Percentiles rank a stretch among this genome's conserved stretches.
Conservation (phyloP, 768 basidiomycete genomes). For the Trametes elegans region DNA sequence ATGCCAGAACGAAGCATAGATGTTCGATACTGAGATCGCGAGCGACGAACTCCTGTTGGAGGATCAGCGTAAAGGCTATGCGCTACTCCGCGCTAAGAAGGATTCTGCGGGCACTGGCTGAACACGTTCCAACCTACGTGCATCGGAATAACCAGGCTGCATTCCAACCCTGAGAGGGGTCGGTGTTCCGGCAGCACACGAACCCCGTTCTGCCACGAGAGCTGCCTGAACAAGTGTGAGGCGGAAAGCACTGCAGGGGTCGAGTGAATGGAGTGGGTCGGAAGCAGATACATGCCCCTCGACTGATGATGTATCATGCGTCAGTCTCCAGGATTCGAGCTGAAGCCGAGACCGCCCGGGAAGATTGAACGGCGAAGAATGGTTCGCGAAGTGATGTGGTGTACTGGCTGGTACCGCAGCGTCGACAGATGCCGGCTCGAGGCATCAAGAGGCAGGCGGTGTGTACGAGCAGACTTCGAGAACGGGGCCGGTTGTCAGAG, state of each 20-base stretch:
- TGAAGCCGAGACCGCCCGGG: not conserved
- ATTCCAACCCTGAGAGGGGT: too few relatives aligned
- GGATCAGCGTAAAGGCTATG: not conserved
- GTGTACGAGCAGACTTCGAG: not conserved
- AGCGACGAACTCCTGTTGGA: not conserved
- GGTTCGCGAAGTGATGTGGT: not conserved
- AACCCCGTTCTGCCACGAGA: too few relatives aligned
- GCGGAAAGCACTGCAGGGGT: too few relatives aligned
- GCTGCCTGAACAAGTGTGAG: too few relatives aligned
- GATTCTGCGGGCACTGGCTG: not conserved
- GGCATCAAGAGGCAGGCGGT: not conserved
- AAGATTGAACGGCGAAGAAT: slow-evolving; percentile 2
- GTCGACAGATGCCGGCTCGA: slow-evolving; percentile 5
- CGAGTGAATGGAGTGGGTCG: not conserved
- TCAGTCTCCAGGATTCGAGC: not conserved
- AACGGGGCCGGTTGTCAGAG: slow-evolving; percentile 11
- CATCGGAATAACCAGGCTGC: too few relatives aligned
- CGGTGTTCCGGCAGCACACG: too few relatives aligned
- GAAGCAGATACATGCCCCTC: not conserved
- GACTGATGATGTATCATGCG: not conserved
- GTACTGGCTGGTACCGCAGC: not conserved
- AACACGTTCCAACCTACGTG: not conserved
- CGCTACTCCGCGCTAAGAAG: not conserved
- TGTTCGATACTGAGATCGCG: not conserved
- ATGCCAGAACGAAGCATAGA: not conserved